Conservation (phyloP, 345 rosid species). For the Populus deltoides region DNA sequence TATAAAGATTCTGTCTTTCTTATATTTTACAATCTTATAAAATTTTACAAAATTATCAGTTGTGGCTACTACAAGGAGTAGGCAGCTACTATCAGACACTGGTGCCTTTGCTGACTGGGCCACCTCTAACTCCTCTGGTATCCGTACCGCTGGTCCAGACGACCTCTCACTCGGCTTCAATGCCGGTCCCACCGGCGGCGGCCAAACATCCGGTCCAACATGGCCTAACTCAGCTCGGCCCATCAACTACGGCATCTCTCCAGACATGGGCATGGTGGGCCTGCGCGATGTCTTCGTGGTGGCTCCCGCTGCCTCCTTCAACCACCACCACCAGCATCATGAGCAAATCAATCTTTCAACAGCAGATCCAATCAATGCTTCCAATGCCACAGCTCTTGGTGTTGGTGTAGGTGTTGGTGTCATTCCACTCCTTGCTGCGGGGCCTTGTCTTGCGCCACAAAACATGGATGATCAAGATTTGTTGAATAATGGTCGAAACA, state of each 20-base stretch:
- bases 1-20: neutral
- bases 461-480: constrained; percentile 51
- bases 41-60: constrained; percentile 21
- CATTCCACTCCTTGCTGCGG: constrained; percentile 67
- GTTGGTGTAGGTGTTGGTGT: constrained; percentile 77
- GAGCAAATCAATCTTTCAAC: constrained; percentile 32
- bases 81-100: constrained; percentile 73
- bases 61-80: constrained; percentile 94
- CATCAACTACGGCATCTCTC: constrained; percentile 53
- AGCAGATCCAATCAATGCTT: constrained; percentile 35
- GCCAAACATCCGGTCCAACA: constrained; percentile 32
- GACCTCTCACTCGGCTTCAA: constrained; percentile 97
- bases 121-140: constrained; percentile 47
- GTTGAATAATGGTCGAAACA: constrained; percentile 34
- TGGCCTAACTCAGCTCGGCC: constrained; percentile 52
- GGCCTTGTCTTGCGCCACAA: constrained; percentile 48
- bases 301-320: constrained; percentile 61
- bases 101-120: constrained; percentile 97
- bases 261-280: constrained; percentile 86
- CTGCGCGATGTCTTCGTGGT: constrained; percentile 71
- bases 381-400: constrained; percentile 63
- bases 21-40: neutral
- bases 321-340: constrained; percentile 51
- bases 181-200: constrained; percentile 59
- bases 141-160: constrained; percentile 59